Conservation (phyloP, 805 yeast genomes). For the Lachancea meyersii region DNA sequence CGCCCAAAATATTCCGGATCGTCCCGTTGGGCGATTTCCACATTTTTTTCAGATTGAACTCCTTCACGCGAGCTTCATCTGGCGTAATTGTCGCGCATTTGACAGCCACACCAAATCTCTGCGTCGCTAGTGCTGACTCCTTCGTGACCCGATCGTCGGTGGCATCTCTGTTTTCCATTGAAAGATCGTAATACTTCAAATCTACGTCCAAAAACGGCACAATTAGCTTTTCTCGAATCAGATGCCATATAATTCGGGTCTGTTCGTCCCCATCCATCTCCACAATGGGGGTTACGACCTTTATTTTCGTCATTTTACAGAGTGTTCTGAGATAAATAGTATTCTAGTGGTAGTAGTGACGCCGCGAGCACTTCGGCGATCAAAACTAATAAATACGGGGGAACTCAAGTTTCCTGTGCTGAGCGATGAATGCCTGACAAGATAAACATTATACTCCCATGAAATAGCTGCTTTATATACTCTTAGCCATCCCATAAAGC, state of each 20-base stretch:
- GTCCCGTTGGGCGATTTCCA: slow-evolving; percentile 98
- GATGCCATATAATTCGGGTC: slow-evolving; percentile 94
- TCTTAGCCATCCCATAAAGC: no score
- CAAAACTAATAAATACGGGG: no score
- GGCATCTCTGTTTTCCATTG: slow-evolving; percentile 77
- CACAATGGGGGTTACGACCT: slow-evolving; percentile 82
- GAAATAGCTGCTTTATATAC: background rate
- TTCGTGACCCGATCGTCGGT: slow-evolving; percentile 84
- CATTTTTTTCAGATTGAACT: slow-evolving; percentile 87
- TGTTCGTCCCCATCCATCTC: slow-evolving; percentile 98
- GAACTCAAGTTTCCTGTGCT: no score
- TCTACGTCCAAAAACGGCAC: slow-evolving; percentile 82
- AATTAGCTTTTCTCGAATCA: slow-evolving; percentile 80
- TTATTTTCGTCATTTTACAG: slow-evolving; percentile 44
- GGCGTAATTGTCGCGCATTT: slow-evolving; percentile 99
- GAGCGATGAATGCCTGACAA: no score
- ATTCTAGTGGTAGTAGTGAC: no score
- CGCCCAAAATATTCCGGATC: slow-evolving; percentile 89
- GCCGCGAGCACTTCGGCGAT: no score
- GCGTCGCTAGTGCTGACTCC: slow-evolving; percentile 86
- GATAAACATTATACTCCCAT: background rate
- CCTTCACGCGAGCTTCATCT: slow-evolving; percentile 90
- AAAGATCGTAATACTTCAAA: slow-evolving; percentile 85
- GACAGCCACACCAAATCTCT: slow-evolving; percentile 85
- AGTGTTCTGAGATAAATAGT: background rate